Evolutionary conservation across 2,329 filamentous ascomycete species (phyloP).

Genomic region (Leptographium radiaticola): DNA sequence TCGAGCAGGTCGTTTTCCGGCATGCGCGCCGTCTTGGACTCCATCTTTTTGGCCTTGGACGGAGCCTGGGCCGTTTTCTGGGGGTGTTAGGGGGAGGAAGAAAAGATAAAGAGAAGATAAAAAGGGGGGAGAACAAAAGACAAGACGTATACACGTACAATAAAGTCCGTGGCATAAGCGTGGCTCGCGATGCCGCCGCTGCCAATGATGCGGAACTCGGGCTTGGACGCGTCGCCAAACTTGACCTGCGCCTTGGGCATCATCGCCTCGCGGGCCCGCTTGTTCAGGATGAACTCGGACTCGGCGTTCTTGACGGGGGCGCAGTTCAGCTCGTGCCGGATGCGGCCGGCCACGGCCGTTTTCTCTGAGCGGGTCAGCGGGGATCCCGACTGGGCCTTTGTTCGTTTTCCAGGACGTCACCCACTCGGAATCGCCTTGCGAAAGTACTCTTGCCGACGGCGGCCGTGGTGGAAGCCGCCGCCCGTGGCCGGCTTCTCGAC

Average conservation of each 20-base stretch:
- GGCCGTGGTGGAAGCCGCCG: constrained; percentile 11
- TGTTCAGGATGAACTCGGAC: constrained; percentile 47
- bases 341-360: constrained; percentile 59
- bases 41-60: constrained; percentile 47
- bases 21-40: constrained; percentile 83
- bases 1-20: constrained; percentile 80
- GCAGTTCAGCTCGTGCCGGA: constrained; percentile 65
- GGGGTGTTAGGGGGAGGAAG: too few species aligned
- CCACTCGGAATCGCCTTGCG: constrained; percentile 63
- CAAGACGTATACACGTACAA: too few species aligned
- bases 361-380: constrained; percentile 41
- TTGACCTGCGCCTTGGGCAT: constrained; percentile 44
- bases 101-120: too few species aligned
- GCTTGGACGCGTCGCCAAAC: constrained; percentile 37
- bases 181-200: constrained; percentile 38
- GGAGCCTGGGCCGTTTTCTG: constrained; percentile 38
- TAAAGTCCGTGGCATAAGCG: constrained; percentile 34
- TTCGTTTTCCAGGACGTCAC: background rate
- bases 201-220: constrained; percentile 38
- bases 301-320: constrained; percentile 60
- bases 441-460: constrained; percentile 38
- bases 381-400: background rate
- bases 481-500: constrained; percentile 28
- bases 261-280: constrained; percentile 45
- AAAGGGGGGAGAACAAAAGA: background rate